These are phyloP conservation scores for Herpetospermum pedunculosum DNA, from an alignment of 306 rosid species.

Conservation along the genomic window DNA sequence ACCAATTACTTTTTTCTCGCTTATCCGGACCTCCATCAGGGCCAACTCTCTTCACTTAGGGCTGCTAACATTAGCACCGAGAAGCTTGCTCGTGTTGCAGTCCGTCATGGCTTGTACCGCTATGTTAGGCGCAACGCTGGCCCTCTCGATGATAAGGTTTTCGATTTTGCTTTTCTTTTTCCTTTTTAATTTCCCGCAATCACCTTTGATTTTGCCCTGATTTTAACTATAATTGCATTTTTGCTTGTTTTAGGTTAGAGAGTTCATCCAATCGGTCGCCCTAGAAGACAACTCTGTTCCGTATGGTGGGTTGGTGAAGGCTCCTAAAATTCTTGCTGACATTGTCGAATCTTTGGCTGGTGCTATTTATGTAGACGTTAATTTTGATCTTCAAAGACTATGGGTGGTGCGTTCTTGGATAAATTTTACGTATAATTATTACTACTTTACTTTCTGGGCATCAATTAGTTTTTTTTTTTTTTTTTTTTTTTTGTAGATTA, in stretches of 20 bases:
- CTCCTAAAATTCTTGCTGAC: conserved; percentile 87
- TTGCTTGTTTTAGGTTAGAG: conserved; percentile 23
- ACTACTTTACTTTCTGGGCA: background rate
- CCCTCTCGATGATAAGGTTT: conserved; percentile 24
- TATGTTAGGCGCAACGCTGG: conserved; percentile 31
- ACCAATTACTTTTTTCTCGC: conserved; percentile 33
- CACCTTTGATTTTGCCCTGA: background rate
- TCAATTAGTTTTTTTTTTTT: background rate
- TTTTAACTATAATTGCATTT: background rate
- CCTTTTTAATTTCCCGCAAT: background rate
- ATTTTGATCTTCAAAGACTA: conserved; percentile 33
- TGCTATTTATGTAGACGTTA: conserved; percentile 50
- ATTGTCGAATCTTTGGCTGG: conserved; percentile 70
- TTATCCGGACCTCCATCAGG: conserved; percentile 34
- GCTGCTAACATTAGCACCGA: conserved; percentile 70
- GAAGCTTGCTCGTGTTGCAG: conserved; percentile 71
- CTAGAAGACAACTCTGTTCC: conserved; percentile 21
- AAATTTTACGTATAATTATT: background rate
- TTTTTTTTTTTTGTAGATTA: conserved; percentile 21
- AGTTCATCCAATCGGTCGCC: conserved; percentile 33
- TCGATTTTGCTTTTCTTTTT: background rate
- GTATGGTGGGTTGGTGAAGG: conserved; percentile 56
- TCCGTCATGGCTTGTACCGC: conserved; percentile 31
- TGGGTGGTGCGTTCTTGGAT: conserved; percentile 56
- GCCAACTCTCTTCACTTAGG: conserved; percentile 46